A percentile compares a stretch with the other conserved stretches of the same genome.
phyloP scores from a whole-genome alignment of 176 grass and related monocot species.

The Eleusine coracana region DNA sequence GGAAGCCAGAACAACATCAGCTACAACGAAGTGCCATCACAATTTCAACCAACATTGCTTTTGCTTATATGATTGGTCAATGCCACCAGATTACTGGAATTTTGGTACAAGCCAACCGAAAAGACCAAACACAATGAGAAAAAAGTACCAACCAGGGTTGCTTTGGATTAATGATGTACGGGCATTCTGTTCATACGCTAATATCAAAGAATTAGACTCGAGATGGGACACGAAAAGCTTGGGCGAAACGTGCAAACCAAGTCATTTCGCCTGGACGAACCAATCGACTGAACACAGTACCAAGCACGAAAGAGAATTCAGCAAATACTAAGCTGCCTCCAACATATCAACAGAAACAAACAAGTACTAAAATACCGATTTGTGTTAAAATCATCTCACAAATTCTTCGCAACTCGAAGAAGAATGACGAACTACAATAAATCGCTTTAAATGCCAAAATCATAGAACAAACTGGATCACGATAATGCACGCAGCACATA shows the following conservation, averaged over 20 bases:
- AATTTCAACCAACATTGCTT: background rate
- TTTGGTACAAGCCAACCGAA: conserved; percentile 33
- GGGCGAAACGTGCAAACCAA: background rate
- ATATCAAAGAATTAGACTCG: background rate
- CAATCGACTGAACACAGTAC: background rate
- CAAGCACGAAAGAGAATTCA: background rate
- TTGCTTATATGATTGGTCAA: conserved; percentile 1
- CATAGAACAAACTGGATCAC: background rate
- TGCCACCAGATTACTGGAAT: conserved; percentile 26
- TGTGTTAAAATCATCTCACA: background rate
- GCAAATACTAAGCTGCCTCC: background rate
- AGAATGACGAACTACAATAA: background rate
- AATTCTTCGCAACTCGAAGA: background rate
- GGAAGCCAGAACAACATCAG: conserved; percentile 21
- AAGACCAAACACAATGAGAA: conserved; percentile 33
- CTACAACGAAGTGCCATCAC: background rate
- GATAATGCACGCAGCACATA: background rate
- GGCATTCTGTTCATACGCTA: background rate
- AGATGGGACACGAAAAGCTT: background rate
- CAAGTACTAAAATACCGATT: too few relatives aligned
- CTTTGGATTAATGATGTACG: conserved; percentile 9
- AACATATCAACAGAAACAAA: background rate
- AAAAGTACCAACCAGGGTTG: conserved; percentile 34
- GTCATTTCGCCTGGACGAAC: conserved; percentile 13
- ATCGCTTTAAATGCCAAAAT: background rate